Evolutionary conservation across 2,329 filamentous ascomycete species (phyloP).

Genomic region (Coniochaeta prunicola): DNA sequence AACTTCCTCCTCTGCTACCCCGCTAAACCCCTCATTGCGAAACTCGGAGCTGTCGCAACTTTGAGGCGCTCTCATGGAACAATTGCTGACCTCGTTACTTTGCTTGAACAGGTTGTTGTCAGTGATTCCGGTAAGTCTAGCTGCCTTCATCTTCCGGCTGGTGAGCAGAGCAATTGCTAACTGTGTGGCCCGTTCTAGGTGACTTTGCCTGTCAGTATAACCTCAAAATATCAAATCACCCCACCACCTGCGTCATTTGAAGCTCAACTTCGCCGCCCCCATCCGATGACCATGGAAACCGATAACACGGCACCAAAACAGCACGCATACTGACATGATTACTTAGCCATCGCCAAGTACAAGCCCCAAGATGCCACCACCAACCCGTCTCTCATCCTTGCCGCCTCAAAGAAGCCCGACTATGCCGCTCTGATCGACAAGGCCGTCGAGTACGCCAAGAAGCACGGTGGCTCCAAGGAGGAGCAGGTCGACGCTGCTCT

Average conservation of each 20-base stretch:
- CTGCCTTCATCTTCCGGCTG: conserved; percentile 15
- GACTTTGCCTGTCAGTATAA: conserved; percentile 67
- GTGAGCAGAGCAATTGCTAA: conserved; percentile 23
- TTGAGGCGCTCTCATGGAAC: neutral
- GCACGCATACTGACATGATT: conserved; percentile 23
- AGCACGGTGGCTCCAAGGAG: conserved; percentile 60
- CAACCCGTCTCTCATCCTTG: conserved; percentile 98
- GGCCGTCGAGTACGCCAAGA: conserved; percentile 81
- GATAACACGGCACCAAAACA: neutral
- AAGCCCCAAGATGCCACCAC: conserved; percentile 99
- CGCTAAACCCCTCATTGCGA: conserved; percentile 20
- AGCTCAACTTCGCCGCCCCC: neutral
- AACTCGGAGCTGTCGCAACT: conserved; percentile 8
- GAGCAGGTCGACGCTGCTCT: conserved; percentile 83
- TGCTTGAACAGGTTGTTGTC: conserved; percentile 64
- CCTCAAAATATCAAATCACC: conserved; percentile 2
- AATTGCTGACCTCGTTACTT: neutral
- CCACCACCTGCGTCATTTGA: conserved; percentile 1
- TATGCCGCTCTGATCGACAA: conserved; percentile 88
- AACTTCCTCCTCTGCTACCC: conserved; percentile 12
- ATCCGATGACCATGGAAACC: neutral
- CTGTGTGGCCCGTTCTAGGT: conserved; percentile 38
- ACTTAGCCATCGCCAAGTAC: conserved; percentile 94
- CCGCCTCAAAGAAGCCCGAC: conserved; percentile 95
- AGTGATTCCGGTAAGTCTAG: conserved; percentile 77